phyloP scores from a whole-genome alignment of 2,329 filamentous ascomycete species.

The Annulohypoxylon truncatum region DNA sequence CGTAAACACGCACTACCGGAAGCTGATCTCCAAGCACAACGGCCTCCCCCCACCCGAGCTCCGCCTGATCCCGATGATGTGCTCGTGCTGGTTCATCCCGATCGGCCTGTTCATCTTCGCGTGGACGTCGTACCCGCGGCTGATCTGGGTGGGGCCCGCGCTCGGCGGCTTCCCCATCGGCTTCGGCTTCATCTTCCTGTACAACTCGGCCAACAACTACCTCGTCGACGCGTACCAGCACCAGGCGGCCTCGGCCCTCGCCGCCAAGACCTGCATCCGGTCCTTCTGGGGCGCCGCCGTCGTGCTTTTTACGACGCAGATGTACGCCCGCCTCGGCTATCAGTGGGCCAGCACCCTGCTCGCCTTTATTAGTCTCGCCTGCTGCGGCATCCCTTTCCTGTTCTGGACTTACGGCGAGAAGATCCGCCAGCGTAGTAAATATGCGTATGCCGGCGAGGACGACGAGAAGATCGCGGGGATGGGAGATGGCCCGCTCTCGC shows the following conservation, averaged over 20 bases:
- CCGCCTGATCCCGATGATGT: constrained; percentile 86
- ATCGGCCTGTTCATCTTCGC: constrained; percentile 69
- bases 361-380: constrained; percentile 79
- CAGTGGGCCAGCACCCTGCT: constrained; percentile 81
- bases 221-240: constrained; percentile 72
- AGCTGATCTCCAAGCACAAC: constrained; percentile 45
- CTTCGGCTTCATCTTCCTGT: constrained; percentile 86
- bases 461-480: constrained; percentile 51
- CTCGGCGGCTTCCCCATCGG: constrained; percentile 79
- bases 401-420: constrained; percentile 82
- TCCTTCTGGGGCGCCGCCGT: constrained; percentile 83
- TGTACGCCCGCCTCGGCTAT: constrained; percentile 78
- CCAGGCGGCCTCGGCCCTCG: constrained; percentile 83
- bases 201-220: constrained; percentile 83
- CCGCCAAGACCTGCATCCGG: constrained; percentile 83
- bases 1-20: constrained; percentile 85
- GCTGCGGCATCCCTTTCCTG: constrained; percentile 83
- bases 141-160: constrained; percentile 78
- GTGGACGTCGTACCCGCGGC: constrained; percentile 70
- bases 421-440: constrained; percentile 77
- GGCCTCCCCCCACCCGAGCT: constrained; percentile 76
- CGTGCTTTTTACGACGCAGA: constrained; percentile 84
- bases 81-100: constrained; percentile 77
- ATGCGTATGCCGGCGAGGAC: constrained; percentile 75
- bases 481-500: constrained; percentile 47